Base-by-base conservation (phyloP, 2,329 filamentous ascomycete species). In the Rosellinia necatrix region DNA sequence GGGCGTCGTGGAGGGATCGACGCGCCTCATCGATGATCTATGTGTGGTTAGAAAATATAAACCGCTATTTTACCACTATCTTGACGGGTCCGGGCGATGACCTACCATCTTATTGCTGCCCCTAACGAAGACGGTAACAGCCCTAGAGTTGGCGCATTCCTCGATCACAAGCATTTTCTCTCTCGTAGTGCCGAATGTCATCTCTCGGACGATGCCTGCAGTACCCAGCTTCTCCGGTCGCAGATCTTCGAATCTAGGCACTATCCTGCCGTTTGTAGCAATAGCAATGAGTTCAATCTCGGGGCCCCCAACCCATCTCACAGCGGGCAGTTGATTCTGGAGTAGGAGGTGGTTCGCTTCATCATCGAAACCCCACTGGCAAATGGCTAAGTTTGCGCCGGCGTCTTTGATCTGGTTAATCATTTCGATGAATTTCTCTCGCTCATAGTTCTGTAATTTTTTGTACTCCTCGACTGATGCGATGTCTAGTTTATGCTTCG, bases 111-210 rank as follows among this genome's bases (percentile, higher is more conserved):
- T 99, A 84, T 99, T 99, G 81, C 92, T 96, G 70, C 94, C 94
- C 70, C 94, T 84, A 58, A 99, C 90, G 74, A 99, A 99, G 52
- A 96, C 87, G 2, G 94, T 99, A 58, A 99, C 96, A 40, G 94
- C 94, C 68, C 94, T 83, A 56, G 91, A 96, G 79, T 99, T 99
- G 70, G 96, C 94, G 72, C 94, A 99, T 77, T 99, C 94, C 78
- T 99, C 96, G 68, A 99, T 99, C 54, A 99, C 91, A 67, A 99
- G 81, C 94, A 99, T 99, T 85, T 99, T 97, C 77, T 99, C 94
- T 70, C 94, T 85, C 38, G 94, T 99, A 1, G 94, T 99, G 68
- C 94, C 94, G 70, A 99, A 99, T 24, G 86, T 89, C 89, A 99
- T 92, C 76, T 99, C 92, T 63, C 92, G 84, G 56, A 99, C 94